Evolutionary conservation across 1,139 yeast genomes (phyloP), one percentile per base, ranked within the genome.

Genomic region (Diutina rugosa): DNA sequence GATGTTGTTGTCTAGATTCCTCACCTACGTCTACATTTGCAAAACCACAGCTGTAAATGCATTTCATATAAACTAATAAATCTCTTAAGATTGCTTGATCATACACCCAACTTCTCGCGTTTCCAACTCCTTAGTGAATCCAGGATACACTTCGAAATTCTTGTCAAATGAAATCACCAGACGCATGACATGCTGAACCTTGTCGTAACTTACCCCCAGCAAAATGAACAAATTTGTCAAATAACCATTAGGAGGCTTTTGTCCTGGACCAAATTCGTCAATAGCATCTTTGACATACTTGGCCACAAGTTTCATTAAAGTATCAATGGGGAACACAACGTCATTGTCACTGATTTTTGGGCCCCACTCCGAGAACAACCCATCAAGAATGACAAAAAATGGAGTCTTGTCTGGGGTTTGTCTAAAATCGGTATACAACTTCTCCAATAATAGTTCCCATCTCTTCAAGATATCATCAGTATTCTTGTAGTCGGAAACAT

Each of bases 271-370:
- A 75, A 74, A 67, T 59, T 64, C 67, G 51, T 71, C 74, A 6
- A 66, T 62, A 1, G 76, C 72, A 54, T 72, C 73, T 57, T 73
- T 73, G 41, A 78, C 64, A 62, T 74, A 73, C 59, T 64, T 77
- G 65, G 62, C 74, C 67, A 62, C 77, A 70, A 86, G 73, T 58
- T 88, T 86, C 60, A 89, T 74, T 58, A 90, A 73, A 60, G 83
- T 85, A 60, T 82, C 84, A 16, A 88, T 76, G 9, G 97, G 96
- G 74, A 91, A 90, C 1, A 90, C 89, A 65, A 83, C 78, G 63
- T 90, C 97, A 55, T 74, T 75, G 6, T 72, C 66, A 8, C 77
- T 69, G 51, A 77, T 61, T 59, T 67, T 72, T 76, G 80, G 57
- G 65, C 84, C 84, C 56, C 77, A 68, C 1, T 68, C 56, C 0